Evolutionary conservation across 805 yeast species (phyloP).

Genomic region (Cyberlindnera veronae): DNA sequence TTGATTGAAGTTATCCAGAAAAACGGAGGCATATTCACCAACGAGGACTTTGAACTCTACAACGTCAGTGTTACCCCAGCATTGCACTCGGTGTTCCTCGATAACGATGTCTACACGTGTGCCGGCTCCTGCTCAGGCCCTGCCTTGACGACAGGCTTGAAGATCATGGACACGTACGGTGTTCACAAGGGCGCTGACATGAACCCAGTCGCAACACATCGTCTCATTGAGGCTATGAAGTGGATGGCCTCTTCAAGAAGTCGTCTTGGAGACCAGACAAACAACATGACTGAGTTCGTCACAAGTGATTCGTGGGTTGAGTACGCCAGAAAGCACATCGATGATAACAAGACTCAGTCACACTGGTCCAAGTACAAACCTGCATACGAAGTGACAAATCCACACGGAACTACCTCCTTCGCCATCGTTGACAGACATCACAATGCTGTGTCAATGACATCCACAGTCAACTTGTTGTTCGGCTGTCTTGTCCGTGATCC

Average conservation of each 20-base stretch:
- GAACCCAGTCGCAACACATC: constrained; percentile 51
- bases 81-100: constrained; percentile 39
- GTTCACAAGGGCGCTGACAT: constrained; percentile 43
- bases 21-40: constrained; percentile 64
- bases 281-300: constrained; percentile 36
- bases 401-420: constrained; percentile 89
- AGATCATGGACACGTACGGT: constrained; percentile 51
- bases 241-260: constrained; percentile 89
- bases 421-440: constrained; percentile 70
- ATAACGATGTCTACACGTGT: constrained; percentile 49
- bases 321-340: constrained; percentile 45
- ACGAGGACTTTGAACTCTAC: constrained; percentile 66
- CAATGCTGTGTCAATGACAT: constrained; percentile 83
- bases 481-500: constrained; percentile 84
- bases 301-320: constrained; percentile 53
- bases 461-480: constrained; percentile 80
- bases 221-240: constrained; percentile 82
- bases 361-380: constrained; percentile 78
- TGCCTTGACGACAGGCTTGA: constrained; percentile 72
- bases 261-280: constrained; percentile 70
- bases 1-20: constrained; percentile 47
- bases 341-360: constrained; percentile 51
- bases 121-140: constrained; percentile 83
- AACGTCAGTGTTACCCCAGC: constrained; percentile 41
- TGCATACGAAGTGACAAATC: constrained; percentile 68